Conservation (phyloP, 345 rosid species). For the Cardamine resedifolia region DNA sequence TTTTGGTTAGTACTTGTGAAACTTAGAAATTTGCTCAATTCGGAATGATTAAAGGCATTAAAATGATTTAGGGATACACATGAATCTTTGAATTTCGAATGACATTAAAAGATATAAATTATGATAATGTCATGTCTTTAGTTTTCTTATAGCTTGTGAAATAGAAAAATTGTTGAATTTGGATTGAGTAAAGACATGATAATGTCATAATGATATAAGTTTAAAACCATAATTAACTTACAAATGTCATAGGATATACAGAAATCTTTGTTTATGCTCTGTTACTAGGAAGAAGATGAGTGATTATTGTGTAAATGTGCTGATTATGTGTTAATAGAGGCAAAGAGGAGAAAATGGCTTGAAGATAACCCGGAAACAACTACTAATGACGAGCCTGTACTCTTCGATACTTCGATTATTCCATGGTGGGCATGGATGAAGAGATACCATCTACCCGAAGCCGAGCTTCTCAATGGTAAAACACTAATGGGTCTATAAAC, state of each 20-base stretch:
- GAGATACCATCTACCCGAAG: slow-evolving; percentile 95
- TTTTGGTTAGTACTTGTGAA: too few relatives aligned
- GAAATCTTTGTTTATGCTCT: background rate
- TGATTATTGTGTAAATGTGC: slow-evolving; percentile 6
- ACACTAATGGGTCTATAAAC: slow-evolving; percentile 6
- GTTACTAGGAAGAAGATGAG: slow-evolving; percentile 5
- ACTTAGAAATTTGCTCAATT: background rate
- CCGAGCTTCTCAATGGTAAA: slow-evolving; percentile 86
- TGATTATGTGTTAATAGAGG: slow-evolving; percentile 54
- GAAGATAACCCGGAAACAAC: slow-evolving; percentile 81
- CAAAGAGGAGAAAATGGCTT: slow-evolving; percentile 91
- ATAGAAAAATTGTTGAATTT: background rate
- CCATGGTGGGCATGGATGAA: slow-evolving; percentile 99
- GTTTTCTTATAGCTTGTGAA: background rate
- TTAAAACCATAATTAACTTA: background rate
- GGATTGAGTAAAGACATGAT: background rate
- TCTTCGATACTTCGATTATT: slow-evolving; percentile 83
- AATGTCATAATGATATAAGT: background rate
- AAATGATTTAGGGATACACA: background rate
- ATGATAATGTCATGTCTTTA: too few relatives aligned
- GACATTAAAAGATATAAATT: too few relatives aligned
- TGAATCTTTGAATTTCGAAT: too few relatives aligned
- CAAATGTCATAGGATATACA: background rate
- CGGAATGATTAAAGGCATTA: background rate
- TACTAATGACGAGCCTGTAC: slow-evolving; percentile 74